Percentiles rank a stretch among this genome's conserved stretches.
Evolutionary conservation across 208 protist species (phyloP).

Genomic region (Acanthamoeba castellanii): DNA sequence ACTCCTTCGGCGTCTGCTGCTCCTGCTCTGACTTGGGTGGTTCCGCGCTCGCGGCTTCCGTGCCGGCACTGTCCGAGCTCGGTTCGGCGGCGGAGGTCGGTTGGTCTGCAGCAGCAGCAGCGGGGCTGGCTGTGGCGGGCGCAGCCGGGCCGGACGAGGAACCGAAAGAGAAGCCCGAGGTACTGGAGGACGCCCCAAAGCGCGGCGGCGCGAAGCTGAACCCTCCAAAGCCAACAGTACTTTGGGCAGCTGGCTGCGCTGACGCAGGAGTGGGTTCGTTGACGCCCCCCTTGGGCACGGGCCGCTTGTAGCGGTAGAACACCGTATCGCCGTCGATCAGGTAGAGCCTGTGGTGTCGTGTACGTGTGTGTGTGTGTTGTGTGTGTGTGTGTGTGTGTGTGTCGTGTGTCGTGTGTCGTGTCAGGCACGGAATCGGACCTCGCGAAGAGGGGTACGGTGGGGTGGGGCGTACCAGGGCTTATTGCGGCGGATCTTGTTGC

Average conservation of each 20-base stretch:
- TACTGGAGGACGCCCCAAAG: background rate
- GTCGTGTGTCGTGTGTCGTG: background rate
- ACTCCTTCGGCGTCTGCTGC: background rate
- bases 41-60: background rate
- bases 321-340: background rate
- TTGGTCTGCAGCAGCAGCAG: no score
- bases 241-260: background rate
- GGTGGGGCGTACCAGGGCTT: background rate
- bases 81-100: background rate
- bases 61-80: background rate
- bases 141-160: no score
- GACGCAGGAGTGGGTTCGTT: background rate
- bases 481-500: background rate
- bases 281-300: background rate
- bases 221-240: background rate
- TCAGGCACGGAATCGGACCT: background rate
- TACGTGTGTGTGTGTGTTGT: no score
- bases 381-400: background rate
- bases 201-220: background rate
- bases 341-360: background rate
- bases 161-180: background rate
- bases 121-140: background rate
- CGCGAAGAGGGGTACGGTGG: background rate
- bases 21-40: background rate
- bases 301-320: constrained; percentile 1